A percentile compares a stretch with the other conserved stretches of the same genome.
phyloP scores from a whole-genome alignment of 2,329 filamentous ascomycete genomes.

The Colletotrichum destructivum region DNA sequence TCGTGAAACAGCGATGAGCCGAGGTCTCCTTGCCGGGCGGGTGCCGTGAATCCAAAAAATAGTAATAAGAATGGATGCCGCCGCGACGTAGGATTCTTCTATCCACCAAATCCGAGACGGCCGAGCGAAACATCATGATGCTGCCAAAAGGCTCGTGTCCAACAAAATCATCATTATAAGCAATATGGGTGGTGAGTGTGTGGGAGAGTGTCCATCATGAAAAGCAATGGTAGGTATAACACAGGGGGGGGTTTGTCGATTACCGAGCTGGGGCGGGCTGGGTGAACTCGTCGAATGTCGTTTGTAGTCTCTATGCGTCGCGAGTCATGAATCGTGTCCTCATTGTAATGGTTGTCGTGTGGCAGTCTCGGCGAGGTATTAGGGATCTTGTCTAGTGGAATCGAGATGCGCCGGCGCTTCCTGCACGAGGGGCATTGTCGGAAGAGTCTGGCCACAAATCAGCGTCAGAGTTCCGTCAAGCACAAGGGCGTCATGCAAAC shows the following conservation, averaged over 20 bases:
- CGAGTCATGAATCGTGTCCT: constrained; percentile 44
- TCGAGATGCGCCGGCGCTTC: constrained; percentile 45
- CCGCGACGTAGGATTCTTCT: constrained; percentile 50
- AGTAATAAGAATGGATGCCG: constrained; percentile 25
- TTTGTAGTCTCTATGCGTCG: constrained; percentile 56
- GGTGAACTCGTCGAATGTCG: constrained; percentile 42
- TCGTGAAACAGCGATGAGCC: constrained; percentile 48
- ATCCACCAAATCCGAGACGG: constrained; percentile 51
- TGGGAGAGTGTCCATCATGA: constrained; percentile 40
- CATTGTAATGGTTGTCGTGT: constrained; percentile 35
- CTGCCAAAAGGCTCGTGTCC: constrained; percentile 42
- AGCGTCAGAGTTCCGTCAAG: background rate
- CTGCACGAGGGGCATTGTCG: constrained; percentile 58
- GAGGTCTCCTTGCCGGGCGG: constrained; percentile 37
- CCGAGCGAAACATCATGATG: constrained; percentile 42
- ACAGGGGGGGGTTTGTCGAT: constrained; percentile 32
- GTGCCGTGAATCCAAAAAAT: constrained; percentile 32
- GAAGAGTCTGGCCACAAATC: constrained; percentile 56
- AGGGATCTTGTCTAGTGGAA: constrained; percentile 42
- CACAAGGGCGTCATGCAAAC: constrained; percentile 46
- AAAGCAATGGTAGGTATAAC: constrained; percentile 42
- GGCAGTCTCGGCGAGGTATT: constrained; percentile 37
- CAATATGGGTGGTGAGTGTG: constrained; percentile 48
- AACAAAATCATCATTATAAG: constrained; percentile 55
- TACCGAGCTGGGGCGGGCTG: constrained; percentile 34